Conservation (phyloP, 2,329 filamentous ascomycete genomes). For the Cercospora sp. region DNA sequence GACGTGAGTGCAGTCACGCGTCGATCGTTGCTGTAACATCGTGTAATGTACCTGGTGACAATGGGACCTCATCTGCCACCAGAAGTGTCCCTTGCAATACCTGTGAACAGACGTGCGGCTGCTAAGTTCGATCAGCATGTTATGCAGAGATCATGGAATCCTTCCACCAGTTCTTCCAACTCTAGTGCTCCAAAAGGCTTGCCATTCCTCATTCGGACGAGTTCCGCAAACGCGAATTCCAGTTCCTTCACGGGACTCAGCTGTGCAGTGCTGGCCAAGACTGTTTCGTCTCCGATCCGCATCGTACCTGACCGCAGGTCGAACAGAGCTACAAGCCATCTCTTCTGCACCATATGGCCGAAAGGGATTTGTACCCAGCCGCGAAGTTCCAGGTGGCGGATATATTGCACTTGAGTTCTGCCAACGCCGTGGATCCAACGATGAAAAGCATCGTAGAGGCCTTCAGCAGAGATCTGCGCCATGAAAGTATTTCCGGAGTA, state of each 20-base stretch:
- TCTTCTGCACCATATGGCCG: slow-evolving; percentile 27
- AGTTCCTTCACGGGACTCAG: slow-evolving; percentile 20
- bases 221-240: slow-evolving; percentile 18
- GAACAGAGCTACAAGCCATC: slow-evolving; percentile 26
- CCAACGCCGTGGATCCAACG: slow-evolving; percentile 29
- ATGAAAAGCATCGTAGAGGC: slow-evolving; percentile 23
- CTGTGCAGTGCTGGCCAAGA: neutral
- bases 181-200: slow-evolving; percentile 18
- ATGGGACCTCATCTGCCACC: neutral
- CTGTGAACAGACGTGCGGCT: neutral
- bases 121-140: neutral
- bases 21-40: neutral
- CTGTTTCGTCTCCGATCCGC: neutral
- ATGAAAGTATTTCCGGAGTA: slow-evolving; percentile 32
- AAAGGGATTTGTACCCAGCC: slow-evolving; percentile 31
- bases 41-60: neutral
- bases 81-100: neutral
- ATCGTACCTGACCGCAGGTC: slow-evolving; percentile 28
- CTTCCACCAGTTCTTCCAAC: slow-evolving; percentile 23
- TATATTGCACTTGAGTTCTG: slow-evolving; percentile 23
- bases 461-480: slow-evolving; percentile 26
- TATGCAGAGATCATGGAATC: slow-evolving; percentile 26
- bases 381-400: slow-evolving; percentile 25
- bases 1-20: neutral
- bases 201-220: slow-evolving; percentile 20